Evolutionary conservation across 78 protist genomes (phyloP).

Genomic region (slime mould (Dictyostelium discoideum)): DNA sequence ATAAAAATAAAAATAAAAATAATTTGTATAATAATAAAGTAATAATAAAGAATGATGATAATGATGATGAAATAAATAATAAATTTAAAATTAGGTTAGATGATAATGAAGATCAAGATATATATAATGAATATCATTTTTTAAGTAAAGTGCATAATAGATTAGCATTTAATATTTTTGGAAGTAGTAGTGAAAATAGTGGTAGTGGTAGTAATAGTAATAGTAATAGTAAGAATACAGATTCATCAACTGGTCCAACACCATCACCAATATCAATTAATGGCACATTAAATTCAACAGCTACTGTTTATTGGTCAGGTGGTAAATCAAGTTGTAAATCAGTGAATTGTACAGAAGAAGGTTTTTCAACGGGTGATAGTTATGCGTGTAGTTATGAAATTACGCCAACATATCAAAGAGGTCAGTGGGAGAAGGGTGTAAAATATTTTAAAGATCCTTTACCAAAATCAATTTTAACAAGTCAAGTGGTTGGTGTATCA

Average conservation of each 20-base stretch:
- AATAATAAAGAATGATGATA: neutral
- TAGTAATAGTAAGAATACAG: neutral
- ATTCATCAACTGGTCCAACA: neutral
- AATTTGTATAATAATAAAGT: neutral
- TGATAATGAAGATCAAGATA: neutral
- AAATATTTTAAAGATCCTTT: constrained; percentile 17
- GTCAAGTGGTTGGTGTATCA: neutral
- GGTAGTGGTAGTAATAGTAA: neutral
- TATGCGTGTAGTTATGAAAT: neutral
- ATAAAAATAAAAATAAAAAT: neutral
- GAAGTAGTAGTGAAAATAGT: neutral
- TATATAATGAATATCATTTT: neutral
- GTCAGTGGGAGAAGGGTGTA: constrained; percentile 30
- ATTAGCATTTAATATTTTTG: neutral
- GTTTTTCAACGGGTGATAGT: neutral
- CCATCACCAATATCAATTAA: neutral
- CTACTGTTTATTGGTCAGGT: neutral
- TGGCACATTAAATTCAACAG: neutral
- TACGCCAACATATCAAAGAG: neutral
- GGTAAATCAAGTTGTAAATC: neutral
- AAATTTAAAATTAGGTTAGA: neutral
- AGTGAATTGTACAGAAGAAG: neutral
- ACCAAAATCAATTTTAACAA: neutral
- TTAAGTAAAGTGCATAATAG: neutral
- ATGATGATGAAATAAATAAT: neutral